Conservation (phyloP, 192 early-diverging fungal genomes). For the Lobosporangium transversale region DNA sequence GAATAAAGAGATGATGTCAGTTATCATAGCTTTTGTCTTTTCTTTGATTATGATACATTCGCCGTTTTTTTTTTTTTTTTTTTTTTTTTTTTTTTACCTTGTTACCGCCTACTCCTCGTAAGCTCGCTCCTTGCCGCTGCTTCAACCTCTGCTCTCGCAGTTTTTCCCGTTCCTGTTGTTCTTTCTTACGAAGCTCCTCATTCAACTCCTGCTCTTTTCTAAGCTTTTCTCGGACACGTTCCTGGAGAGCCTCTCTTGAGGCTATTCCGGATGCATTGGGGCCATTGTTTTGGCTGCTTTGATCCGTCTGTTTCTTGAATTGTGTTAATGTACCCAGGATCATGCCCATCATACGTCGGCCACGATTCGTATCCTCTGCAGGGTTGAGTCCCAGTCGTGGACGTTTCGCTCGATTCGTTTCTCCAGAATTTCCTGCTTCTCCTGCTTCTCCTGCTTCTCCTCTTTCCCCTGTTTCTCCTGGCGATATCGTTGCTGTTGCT, state of each 20-base stretch:
- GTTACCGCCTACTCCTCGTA: too few species aligned
- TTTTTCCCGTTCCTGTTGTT: slow-evolving; percentile 15
- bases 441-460: too few species aligned
- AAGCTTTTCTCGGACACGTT: slow-evolving; percentile 40
- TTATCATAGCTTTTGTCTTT: not conserved
- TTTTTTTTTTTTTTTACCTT: too few species aligned
- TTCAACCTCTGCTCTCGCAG: not conserved
- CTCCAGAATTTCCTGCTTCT: not conserved
- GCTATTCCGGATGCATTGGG: not conserved
- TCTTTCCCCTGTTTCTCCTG: too few species aligned
- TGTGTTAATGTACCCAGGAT: slow-evolving; percentile 38
- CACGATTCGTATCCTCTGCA: slow-evolving; percentile 30
- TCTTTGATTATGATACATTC: too few species aligned
- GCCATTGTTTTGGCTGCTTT: not conserved
- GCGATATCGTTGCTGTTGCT: not conserved
- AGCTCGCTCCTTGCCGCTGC: too few species aligned
- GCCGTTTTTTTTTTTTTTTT: too few species aligned
- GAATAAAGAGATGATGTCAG: not conserved
- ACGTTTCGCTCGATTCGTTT: slow-evolving; percentile 6
- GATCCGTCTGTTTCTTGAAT: slow-evolving; percentile 20
- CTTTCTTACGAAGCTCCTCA: slow-evolving; percentile 16
- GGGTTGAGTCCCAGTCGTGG: slow-evolving; percentile 3
- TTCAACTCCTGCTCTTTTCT: slow-evolving; percentile 16
- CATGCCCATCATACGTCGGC: slow-evolving; percentile 49
- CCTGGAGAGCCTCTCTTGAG: slow-evolving; percentile 29